Percentiles rank a stretch among this genome's conserved stretches.
phyloP scores from a whole-genome alignment of 495 filamentous ascomycete genomes.

The Neurospora pannonica region DNA sequence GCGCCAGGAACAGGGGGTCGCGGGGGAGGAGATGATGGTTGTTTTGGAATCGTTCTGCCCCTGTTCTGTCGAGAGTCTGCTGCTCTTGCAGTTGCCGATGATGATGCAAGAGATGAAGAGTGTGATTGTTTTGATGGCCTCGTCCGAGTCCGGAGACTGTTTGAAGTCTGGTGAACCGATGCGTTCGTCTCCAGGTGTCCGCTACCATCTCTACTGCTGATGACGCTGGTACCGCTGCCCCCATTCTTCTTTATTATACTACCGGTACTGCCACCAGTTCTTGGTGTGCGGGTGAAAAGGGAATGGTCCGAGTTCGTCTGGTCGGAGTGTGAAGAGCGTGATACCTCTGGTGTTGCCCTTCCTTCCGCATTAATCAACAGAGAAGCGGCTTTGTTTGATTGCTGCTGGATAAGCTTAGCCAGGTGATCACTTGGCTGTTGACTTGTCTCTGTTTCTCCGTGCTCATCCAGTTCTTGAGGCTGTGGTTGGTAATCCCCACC shows the following conservation, averaged over 20 bases:
- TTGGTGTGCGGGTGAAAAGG: not conserved
- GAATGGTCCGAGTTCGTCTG: conserved; percentile 1
- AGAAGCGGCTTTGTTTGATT: no score
- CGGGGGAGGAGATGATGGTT: not conserved
- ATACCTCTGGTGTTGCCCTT: not conserved
- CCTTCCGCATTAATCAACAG: not conserved
- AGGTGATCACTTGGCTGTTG: no score
- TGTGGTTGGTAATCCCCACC: not conserved
- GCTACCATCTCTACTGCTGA: not conserved
- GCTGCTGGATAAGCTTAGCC: no score
- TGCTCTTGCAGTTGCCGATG: not conserved
- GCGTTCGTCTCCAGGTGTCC: not conserved
- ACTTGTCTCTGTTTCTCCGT: not conserved
- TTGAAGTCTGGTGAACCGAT: not conserved
- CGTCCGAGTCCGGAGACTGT: not conserved
- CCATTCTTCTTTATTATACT: not conserved
- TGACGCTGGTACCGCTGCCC: not conserved
- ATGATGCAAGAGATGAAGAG: not conserved
- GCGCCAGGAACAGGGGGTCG: not conserved
- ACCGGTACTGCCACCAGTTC: not conserved
- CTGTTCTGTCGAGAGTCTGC: not conserved
- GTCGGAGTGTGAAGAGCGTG: conserved; percentile 5
- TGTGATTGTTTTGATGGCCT: not conserved
- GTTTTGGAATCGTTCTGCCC: not conserved
- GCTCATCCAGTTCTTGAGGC: not conserved